These are phyloP conservation scores for Phytophthora brassicae DNA, from an alignment of 352 stramenopile genomes.

Conservation along the genomic window DNA sequence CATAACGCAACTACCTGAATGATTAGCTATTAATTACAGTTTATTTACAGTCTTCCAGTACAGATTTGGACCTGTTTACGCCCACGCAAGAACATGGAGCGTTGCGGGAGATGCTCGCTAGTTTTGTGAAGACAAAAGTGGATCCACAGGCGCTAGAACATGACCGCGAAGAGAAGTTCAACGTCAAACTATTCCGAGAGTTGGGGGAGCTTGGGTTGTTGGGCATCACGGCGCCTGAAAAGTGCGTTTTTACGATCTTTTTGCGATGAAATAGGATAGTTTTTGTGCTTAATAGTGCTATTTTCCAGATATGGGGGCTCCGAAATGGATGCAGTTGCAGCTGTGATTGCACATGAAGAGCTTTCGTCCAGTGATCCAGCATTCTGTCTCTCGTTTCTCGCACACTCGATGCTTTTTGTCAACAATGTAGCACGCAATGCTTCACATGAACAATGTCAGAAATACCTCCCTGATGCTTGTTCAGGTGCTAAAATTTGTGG, in stretches of 20 bases:
- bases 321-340: conserved; percentile 94
- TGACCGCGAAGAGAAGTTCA: conserved; percentile 98
- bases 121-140: conserved; percentile 96
- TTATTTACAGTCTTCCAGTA: conserved; percentile 30
- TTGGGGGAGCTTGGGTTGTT: conserved; percentile 94
- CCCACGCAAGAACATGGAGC: conserved; percentile 89
- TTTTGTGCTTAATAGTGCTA: not conserved
- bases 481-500: conserved; percentile 95
- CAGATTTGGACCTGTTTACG: conserved; percentile 77
- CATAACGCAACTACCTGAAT: not conserved
- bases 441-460: conserved; percentile 82
- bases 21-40: too few species aligned
- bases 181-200: conserved; percentile 95
- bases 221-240: conserved; percentile 94
- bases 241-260: conserved; percentile 51
- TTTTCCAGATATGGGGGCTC: conserved; percentile 90
- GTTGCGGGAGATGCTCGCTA: conserved; percentile 92
- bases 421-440: conserved; percentile 93
- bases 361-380: conserved; percentile 97
- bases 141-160: conserved; percentile 96
- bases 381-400: conserved; percentile 97
- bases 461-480: conserved; percentile 92
- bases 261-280: not conserved
- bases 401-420: conserved; percentile 93
- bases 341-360: conserved; percentile 95